Conservation (phyloP, 352 stramenopile genomes). For the Phytophthora palmivora region DNA sequence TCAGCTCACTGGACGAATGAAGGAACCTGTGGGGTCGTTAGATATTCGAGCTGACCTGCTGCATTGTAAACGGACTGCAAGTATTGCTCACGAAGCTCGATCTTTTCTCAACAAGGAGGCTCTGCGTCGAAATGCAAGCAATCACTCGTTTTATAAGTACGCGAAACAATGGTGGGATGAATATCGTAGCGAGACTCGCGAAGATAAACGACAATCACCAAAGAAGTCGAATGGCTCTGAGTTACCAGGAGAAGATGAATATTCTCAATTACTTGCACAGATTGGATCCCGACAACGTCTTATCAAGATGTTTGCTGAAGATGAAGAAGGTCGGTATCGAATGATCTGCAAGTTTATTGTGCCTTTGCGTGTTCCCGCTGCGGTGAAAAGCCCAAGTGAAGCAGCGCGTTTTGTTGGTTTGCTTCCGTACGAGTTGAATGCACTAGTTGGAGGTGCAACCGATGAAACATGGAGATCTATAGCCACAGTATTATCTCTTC, state of each 20-base stretch:
- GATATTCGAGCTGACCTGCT: constrained; percentile 77
- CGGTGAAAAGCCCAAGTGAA: constrained; percentile 78
- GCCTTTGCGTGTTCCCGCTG: constrained; percentile 50
- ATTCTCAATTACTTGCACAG: constrained; percentile 19
- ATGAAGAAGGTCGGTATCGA: constrained; percentile 86
- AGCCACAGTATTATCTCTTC: constrained; percentile 69
- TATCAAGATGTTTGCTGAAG: constrained; percentile 88
- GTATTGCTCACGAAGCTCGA: constrained; percentile 51
- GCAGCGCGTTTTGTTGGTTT: constrained; percentile 87
- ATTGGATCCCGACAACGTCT: constrained; percentile 42
- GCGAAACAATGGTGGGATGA: constrained; percentile 89
- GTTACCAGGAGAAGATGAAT: constrained; percentile 26
- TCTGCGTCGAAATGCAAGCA: constrained; percentile 57
- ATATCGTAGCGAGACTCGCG: constrained; percentile 51
- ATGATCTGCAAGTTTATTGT: constrained; percentile 90
- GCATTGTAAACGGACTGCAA: constrained; percentile 53
- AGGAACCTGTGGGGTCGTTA: constrained; percentile 69
- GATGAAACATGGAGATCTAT: constrained; percentile 86
- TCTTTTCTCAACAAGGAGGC: constrained; percentile 64
- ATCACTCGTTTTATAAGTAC: constrained; percentile 82
- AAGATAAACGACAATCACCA: constrained; percentile 12
- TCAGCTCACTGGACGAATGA: constrained; percentile 68
- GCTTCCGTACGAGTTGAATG: constrained; percentile 68
- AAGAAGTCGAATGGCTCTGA: not conserved
- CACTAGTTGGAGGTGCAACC: constrained; percentile 54